Conservation (phyloP, 352 stramenopile species). For the Pythium pyrilobum region DNA sequence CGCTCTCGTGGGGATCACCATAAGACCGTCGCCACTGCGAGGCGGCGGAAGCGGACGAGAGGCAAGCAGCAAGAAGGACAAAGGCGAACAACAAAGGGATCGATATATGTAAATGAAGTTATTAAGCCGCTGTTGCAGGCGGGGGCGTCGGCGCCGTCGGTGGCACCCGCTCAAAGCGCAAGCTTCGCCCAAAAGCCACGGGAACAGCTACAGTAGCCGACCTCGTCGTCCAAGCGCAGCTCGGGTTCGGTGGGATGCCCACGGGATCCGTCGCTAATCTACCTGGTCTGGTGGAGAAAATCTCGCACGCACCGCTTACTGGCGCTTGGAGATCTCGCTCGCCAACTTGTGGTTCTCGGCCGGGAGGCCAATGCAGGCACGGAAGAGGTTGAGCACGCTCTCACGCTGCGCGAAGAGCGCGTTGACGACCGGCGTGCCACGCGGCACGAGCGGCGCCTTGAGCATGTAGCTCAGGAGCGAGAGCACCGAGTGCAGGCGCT, state of each 20-base stretch:
- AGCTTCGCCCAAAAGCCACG: no score
- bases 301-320: slow-evolving; percentile 25
- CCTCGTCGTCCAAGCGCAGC: no score
- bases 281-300: not conserved
- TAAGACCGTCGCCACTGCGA: no score
- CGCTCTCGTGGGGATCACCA: no score
- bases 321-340: slow-evolving; percentile 67
- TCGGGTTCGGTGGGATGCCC: no score
- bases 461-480: slow-evolving; percentile 98
- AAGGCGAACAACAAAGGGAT: slow-evolving; percentile 1
- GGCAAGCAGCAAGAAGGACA: no score
- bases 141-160: no score
- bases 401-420: slow-evolving; percentile 97
- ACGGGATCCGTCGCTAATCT: no score
- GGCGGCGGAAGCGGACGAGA: no score
- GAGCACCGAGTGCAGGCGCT: slow-evolving; percentile 97
- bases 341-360: slow-evolving; percentile 95
- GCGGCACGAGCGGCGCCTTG: slow-evolving; percentile 98
- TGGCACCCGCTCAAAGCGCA: no score
- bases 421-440: slow-evolving; percentile 98
- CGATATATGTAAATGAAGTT: slow-evolving; percentile 15
- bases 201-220: no score
- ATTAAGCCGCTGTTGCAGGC: not conserved
- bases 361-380: slow-evolving; percentile 95
- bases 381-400: slow-evolving; percentile 98